phyloP scores from a whole-genome alignment of 2,329 filamentous ascomycete species.

The Tolypocladium paradoxum region DNA sequence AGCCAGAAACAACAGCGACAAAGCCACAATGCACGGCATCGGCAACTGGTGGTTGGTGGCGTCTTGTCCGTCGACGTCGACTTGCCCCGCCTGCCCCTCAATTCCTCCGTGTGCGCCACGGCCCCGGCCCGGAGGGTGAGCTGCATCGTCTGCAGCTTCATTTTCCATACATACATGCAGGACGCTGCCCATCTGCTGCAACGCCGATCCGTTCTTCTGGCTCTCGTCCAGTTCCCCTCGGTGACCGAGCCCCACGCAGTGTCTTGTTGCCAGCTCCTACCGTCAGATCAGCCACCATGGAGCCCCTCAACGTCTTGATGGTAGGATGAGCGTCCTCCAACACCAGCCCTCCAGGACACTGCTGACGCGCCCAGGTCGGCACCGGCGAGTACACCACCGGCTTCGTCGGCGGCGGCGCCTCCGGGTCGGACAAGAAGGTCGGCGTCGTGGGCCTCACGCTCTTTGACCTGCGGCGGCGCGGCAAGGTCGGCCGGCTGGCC shows the following conservation, averaged over 20 bases:
- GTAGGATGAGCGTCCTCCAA: constrained; percentile 21
- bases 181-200: not conserved
- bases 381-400: constrained; percentile 96
- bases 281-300: constrained; percentile 27
- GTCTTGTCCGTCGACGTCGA: not conserved
- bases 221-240: not conserved
- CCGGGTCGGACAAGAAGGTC: constrained; percentile 89
- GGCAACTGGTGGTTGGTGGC: not conserved
- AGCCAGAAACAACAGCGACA: not conserved
- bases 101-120: not conserved
- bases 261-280: constrained; percentile 4
- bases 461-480: constrained; percentile 78
- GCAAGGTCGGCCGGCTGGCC: constrained; percentile 74
- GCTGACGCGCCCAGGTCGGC: constrained; percentile 48
- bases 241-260: not conserved
- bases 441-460: constrained; percentile 84
- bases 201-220: not conserved
- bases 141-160: not conserved
- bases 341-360: not conserved
- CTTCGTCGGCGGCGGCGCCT: constrained; percentile 75
- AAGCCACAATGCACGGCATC: not conserved
- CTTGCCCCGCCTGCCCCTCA: not conserved
- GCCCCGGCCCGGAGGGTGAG: not conserved
- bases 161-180: not conserved
- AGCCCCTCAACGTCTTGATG: constrained; percentile 59